Base-by-base conservation (phyloP, 2,329 filamentous ascomycete species). In the Sordariomycetes sp. region DNA sequence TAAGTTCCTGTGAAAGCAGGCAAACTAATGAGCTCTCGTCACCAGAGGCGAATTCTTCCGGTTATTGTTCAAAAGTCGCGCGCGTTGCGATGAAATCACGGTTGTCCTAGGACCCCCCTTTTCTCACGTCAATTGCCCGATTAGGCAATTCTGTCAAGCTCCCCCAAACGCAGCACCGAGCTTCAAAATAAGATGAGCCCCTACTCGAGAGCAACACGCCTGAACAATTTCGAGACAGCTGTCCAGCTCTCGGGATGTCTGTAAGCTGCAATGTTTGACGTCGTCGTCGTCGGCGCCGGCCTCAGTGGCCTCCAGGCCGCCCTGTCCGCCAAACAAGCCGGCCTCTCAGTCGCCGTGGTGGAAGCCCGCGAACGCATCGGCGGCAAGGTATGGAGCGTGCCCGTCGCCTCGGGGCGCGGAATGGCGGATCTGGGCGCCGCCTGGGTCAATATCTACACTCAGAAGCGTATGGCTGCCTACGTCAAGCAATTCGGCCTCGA, bases 391-490 rank as follows among this genome's bases (percentile, higher is more conserved):
- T 33, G 37, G 6, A 31, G 31, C 10, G 40, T 42, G 6, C 36
- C 44, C 4, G 18, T 45, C 6, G 34, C 42, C 6, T 35, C 28
- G 11, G 36, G 33, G 4, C 35, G 36, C 4, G 42, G 44, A 15
- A 25, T 32, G 11, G 39, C 36, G 3, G 41, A 47, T 9, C 32
- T 44, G 2, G 39, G 40, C 12, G 45, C 42, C 11, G 45, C 43
- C 8, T 46, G 45, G 47, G 29, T 46, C 32, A 46, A 50, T 24
- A 28, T 37, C 30, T 30, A 33, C 8, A 39, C 37, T 24, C 44
- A 46, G 30, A 64, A 63, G 29, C 51, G 61, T 15, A 61, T 75
- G 31, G 40, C 46, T 42, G 33, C 38, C 3, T 44, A 50, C 29
- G 47, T 46, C 1, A 34, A 51, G 36, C 38, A 44, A 15, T 51